Conservation (phyloP, 441 rosid species). For the Mallotus repandus region DNA sequence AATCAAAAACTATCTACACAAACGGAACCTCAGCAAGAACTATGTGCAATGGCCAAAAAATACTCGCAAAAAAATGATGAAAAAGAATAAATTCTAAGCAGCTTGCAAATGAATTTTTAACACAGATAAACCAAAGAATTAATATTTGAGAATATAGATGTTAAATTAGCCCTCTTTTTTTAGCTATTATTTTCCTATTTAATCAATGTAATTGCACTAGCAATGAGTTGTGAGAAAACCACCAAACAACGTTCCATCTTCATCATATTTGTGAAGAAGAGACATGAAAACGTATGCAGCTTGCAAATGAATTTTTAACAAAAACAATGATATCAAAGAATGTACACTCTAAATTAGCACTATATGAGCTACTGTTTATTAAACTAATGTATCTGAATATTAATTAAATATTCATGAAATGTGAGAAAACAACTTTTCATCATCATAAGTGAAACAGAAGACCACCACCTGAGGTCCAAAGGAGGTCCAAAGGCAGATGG, state of each 20-base stretch:
- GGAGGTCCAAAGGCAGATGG: not conserved
- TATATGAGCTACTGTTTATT: not conserved
- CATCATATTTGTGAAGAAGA: too few relatives aligned
- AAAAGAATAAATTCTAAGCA: not conserved
- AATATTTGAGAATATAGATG: not conserved
- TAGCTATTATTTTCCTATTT: not conserved
- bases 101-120: not conserved
- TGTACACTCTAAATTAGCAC: not conserved
- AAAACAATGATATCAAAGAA: not conserved
- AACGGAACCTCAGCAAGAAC: not conserved
- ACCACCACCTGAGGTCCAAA: not conserved
- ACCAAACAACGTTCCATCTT: too few relatives aligned
- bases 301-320: constrained; percentile 1
- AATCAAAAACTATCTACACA: not conserved
- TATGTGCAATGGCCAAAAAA: not conserved
- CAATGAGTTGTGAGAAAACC: not conserved
- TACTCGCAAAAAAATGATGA: not conserved
- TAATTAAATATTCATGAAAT: not conserved
- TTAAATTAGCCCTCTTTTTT: not conserved
- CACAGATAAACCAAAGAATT: not conserved
- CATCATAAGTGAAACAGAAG: not conserved
- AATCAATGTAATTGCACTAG: not conserved
- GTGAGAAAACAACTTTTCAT: not conserved
- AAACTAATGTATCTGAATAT: not conserved
- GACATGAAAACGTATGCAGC: not conserved